Conservation (phyloP, 805 yeast species). For the Komagataella pastoris region DNA sequence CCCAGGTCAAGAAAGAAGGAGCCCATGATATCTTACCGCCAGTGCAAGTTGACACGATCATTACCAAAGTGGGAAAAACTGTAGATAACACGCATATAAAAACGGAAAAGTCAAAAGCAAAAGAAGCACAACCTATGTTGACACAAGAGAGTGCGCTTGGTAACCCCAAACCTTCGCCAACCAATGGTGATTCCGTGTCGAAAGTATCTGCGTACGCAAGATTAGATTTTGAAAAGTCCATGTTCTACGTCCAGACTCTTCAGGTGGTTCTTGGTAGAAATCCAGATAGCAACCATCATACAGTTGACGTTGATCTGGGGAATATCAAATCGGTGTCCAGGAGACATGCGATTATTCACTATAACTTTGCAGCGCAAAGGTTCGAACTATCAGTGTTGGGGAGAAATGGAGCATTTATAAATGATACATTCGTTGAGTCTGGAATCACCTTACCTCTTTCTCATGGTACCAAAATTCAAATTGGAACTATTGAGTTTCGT, state of each 20-base stretch:
- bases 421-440: slow-evolving; percentile 76
- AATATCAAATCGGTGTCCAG: slow-evolving; percentile 88
- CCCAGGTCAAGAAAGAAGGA: not conserved
- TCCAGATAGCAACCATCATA: slow-evolving; percentile 53
- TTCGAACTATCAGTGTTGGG: slow-evolving; percentile 89
- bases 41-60: not conserved
- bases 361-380: slow-evolving; percentile 91
- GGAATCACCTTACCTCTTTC: slow-evolving; percentile 83
- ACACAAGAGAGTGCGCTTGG: slow-evolving; percentile 4
- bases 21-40: not conserved
- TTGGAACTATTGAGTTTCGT: slow-evolving; percentile 82
- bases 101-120: not conserved
- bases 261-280: slow-evolving; percentile 90
- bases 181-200: not conserved
- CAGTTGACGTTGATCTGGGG: slow-evolving; percentile 88
- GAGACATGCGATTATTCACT: slow-evolving; percentile 89
- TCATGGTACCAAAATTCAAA: slow-evolving; percentile 77
- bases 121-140: not conserved
- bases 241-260: slow-evolving; percentile 91
- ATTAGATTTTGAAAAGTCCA: slow-evolving; percentile 82
- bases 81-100: not conserved
- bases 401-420: slow-evolving; percentile 93
- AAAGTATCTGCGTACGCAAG: slow-evolving; percentile 41
- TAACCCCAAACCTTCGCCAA: not conserved
- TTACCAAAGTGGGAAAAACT: not conserved